Conservation (phyloP, 345 rosid genomes). For the Pelargonium nanum region DNA sequence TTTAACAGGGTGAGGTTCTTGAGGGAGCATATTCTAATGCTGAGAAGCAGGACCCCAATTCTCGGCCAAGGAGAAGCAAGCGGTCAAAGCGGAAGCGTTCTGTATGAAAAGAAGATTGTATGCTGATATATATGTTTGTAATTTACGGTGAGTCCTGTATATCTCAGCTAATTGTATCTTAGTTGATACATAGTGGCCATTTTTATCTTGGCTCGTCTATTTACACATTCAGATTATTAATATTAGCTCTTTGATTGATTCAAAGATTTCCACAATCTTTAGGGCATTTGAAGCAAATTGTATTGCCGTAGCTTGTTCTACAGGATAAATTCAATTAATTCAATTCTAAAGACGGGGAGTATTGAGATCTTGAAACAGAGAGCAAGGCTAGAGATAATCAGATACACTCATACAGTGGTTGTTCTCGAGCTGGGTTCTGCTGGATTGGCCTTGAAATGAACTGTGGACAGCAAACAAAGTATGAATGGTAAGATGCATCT, state of each 20-base stretch:
- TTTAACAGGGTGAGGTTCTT: conserved; percentile 50
- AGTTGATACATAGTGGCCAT: conserved; percentile 27
- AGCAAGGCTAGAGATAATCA: background rate
- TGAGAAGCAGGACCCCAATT: conserved; percentile 50
- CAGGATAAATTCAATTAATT: conserved; percentile 2
- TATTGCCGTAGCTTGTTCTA: conserved; percentile 1
- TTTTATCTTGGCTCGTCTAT: conserved; percentile 29
- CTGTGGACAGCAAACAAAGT: conserved; percentile 16
- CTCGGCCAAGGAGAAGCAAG: conserved; percentile 68
- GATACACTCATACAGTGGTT: conserved; percentile 8
- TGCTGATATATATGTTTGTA: conserved; percentile 18
- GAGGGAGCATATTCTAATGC: conserved; percentile 60
- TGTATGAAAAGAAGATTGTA: conserved; percentile 31
- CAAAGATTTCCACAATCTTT: conserved; percentile 1
- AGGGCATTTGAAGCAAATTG: conserved; percentile 6
- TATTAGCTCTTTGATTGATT: conserved; percentile 1
- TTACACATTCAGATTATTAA: conserved; percentile 12
- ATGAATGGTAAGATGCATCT: background rate
- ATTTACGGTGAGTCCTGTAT: conserved; percentile 34
- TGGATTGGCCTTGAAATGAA: conserved; percentile 23
- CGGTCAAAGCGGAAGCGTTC: conserved; percentile 65
- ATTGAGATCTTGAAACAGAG: background rate
- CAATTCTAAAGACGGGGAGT: background rate
- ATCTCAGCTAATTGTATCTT: conserved; percentile 20
- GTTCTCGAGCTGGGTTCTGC: conserved; percentile 12